These are phyloP conservation scores for Hapsidospora chrysogenum DNA, from an alignment of 495 filamentous ascomycete species.

Conservation along the genomic window DNA sequence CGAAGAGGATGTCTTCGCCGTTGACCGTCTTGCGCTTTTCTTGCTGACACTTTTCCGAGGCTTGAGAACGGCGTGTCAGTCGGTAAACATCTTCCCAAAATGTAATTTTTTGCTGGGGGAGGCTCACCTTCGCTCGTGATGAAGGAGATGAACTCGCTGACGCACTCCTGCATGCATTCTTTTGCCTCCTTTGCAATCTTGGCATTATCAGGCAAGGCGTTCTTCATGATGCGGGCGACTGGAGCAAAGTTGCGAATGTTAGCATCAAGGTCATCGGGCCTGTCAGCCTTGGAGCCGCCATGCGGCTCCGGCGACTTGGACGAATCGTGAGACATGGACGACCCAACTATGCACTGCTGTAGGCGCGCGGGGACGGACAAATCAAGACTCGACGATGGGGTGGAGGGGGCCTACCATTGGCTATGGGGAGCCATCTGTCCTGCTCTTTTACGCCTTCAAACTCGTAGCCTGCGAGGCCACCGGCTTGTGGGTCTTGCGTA, in stretches of 20 bases:
- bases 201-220: slow-evolving; percentile 88
- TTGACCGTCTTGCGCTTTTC: slow-evolving; percentile 99
- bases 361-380: slow-evolving; percentile 20
- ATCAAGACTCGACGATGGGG: slow-evolving; percentile 39
- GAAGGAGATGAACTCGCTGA: slow-evolving; percentile 99
- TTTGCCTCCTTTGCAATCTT: slow-evolving; percentile 99
- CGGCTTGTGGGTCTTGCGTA: slow-evolving; percentile 40
- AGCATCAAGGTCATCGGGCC: slow-evolving; percentile 51
- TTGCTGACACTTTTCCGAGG: slow-evolving; percentile 97
- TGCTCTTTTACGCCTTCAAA: slow-evolving; percentile 97
- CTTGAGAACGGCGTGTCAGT: slow-evolving; percentile 31
- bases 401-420: slow-evolving; percentile 72
- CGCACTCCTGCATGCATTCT: slow-evolving; percentile 99
- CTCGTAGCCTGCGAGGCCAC: slow-evolving; percentile 50
- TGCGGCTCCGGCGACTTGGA: slow-evolving; percentile 25
- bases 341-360: slow-evolving; percentile 15
- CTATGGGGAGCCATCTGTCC: slow-evolving; percentile 98
- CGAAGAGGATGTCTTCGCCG: slow-evolving; percentile 94
- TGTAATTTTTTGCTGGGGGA: slow-evolving; percentile 7
- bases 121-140: slow-evolving; percentile 91
- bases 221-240: slow-evolving; percentile 99
- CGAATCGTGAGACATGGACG: slow-evolving; percentile 36
- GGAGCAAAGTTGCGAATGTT: slow-evolving; percentile 74
- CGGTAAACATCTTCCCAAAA: slow-evolving; percentile 4
- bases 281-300: slow-evolving; percentile 26